phyloP scores from a whole-genome alignment of 768 basidiomycete genomes.

The Tulasnella sp. region DNA sequence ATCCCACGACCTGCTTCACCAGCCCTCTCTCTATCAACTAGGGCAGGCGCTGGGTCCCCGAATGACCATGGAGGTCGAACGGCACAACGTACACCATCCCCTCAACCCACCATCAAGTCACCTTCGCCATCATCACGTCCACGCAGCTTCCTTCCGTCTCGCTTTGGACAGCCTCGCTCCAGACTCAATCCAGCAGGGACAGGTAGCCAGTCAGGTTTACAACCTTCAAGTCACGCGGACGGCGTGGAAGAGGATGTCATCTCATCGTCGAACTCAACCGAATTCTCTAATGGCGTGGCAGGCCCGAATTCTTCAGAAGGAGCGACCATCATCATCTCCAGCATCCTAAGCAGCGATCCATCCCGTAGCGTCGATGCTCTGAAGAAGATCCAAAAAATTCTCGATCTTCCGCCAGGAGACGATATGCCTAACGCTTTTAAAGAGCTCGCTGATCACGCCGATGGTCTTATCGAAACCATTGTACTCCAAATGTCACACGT shows the following conservation, averaged over 20 bases:
- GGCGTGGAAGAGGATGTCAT: neutral
- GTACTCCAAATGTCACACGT: slow-evolving; percentile 85
- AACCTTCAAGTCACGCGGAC: neutral
- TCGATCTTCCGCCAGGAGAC: slow-evolving; percentile 63
- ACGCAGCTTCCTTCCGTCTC: slow-evolving; percentile 64
- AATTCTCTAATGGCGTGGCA: neutral
- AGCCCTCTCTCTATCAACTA: slow-evolving; percentile 19
- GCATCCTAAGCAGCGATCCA: slow-evolving; percentile 80
- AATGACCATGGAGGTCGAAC: too few species aligned
- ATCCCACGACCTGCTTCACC: slow-evolving; percentile 43
- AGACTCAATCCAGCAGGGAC: neutral
- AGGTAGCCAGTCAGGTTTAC: neutral
- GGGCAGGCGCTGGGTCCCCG: neutral
- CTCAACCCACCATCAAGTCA: neutral
- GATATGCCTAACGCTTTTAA: slow-evolving; percentile 63
- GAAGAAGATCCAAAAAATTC: slow-evolving; percentile 83
- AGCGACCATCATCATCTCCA: slow-evolving; percentile 75
- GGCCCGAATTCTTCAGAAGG: slow-evolving; percentile 27
- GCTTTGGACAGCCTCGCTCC: slow-evolving; percentile 52
- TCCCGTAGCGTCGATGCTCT: slow-evolving; percentile 81
- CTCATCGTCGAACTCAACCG: neutral
- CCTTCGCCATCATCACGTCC: slow-evolving; percentile 32
- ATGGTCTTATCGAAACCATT: slow-evolving; percentile 82
- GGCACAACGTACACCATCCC: neutral
- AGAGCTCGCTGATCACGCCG: slow-evolving; percentile 66